Percentiles rank a stretch among this genome's conserved stretches.
phyloP scores from a whole-genome alignment of 345 rosid species.

The Iberis pinnata region DNA sequence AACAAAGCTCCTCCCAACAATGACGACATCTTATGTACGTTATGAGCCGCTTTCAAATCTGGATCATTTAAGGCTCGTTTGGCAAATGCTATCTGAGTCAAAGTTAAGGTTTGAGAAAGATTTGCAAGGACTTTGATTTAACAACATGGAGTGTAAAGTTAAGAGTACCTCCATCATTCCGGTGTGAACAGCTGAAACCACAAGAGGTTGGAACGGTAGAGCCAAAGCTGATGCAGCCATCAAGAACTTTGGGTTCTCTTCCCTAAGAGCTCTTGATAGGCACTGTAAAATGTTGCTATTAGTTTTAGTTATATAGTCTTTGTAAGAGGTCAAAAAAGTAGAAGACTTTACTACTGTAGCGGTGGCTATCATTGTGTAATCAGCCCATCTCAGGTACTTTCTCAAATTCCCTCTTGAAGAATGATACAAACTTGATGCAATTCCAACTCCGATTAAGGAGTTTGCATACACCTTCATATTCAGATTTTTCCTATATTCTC shows the following conservation, averaged over 20 bases:
- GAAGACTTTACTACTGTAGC: slow-evolving; percentile 65
- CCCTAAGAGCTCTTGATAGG: slow-evolving; percentile 70
- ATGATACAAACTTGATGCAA: slow-evolving; percentile 82
- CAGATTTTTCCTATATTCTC: slow-evolving; percentile 56
- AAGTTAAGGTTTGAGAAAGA: slow-evolving; percentile 13
- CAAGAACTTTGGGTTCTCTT: slow-evolving; percentile 78
- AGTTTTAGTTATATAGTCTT: neutral
- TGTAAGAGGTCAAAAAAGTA: too few species aligned
- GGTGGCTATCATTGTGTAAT: slow-evolving; percentile 90
- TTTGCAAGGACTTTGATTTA: neutral
- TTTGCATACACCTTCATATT: slow-evolving; percentile 77
- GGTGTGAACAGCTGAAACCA: slow-evolving; percentile 88
- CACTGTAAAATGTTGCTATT: slow-evolving; percentile 39
- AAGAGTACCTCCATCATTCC: slow-evolving; percentile 90
- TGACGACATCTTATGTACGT: slow-evolving; percentile 58
- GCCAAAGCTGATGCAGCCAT: slow-evolving; percentile 92
- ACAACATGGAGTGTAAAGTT: neutral
- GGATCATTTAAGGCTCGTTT: slow-evolving; percentile 76
- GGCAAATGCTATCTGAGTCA: slow-evolving; percentile 66
- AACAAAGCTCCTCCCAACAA: slow-evolving; percentile 81
- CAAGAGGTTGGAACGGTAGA: slow-evolving; percentile 68
- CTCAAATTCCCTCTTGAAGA: slow-evolving; percentile 71
- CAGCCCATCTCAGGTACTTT: slow-evolving; percentile 80
- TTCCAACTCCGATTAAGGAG: slow-evolving; percentile 89
- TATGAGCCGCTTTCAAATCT: slow-evolving; percentile 61